phyloP scores from a whole-genome alignment of 2,329 filamentous ascomycete genomes.

The Trichoderma atrobrunneum region DNA sequence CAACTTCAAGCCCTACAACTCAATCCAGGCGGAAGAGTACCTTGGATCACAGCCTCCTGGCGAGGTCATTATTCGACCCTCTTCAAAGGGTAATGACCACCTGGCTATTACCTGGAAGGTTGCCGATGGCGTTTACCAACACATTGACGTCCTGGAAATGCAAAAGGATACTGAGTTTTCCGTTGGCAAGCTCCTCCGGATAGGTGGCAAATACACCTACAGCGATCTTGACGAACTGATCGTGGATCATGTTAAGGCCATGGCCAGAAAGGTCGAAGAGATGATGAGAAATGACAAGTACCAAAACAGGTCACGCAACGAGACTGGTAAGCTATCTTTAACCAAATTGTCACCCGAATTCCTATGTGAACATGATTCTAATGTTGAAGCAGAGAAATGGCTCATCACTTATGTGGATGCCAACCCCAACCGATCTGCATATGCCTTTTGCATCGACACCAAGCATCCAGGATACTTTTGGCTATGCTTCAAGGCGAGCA shows the following conservation, averaged over 20 bases:
- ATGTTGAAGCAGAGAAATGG: conserved; percentile 72
- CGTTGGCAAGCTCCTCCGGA: conserved; percentile 79
- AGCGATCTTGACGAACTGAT: conserved; percentile 96
- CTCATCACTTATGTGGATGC: conserved; percentile 92
- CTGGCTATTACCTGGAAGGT: conserved; percentile 98
- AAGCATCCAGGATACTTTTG: conserved; percentile 93
- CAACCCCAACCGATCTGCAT: conserved; percentile 89
- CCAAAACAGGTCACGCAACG: conserved; percentile 73
- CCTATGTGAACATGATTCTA: conserved; percentile 8
- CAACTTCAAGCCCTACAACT: conserved; percentile 90
- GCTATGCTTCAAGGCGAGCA: conserved; percentile 92
- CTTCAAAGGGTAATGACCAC: conserved; percentile 92
- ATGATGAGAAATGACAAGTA: conserved; percentile 94
- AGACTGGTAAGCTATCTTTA: conserved; percentile 71
- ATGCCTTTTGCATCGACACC: conserved; percentile 91
- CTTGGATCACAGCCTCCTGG: conserved; percentile 81
- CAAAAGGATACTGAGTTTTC: conserved; percentile 98
- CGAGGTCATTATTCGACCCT: conserved; percentile 92
- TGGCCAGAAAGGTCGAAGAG: conserved; percentile 96
- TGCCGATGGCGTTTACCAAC: conserved; percentile 91
- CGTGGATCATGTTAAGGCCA: conserved; percentile 93
- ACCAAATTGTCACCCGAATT: background rate
- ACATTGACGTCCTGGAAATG: conserved; percentile 94
- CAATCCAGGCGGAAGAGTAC: conserved; percentile 88
- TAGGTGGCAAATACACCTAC: conserved; percentile 87